phyloP scores from a whole-genome alignment of 441 rosid genomes.

The Populus hybrid region DNA sequence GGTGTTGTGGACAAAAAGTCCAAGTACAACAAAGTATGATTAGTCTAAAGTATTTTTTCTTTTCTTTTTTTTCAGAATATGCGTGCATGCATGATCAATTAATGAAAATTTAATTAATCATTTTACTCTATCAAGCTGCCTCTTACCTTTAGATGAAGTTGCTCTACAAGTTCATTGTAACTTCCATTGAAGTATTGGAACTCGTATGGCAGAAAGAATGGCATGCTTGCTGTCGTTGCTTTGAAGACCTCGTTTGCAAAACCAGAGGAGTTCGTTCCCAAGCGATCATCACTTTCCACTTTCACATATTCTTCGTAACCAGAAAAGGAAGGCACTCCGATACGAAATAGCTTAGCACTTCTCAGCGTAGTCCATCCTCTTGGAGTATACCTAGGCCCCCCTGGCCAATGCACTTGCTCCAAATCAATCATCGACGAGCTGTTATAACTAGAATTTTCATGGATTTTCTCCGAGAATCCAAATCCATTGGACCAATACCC shows the following conservation, averaged over 20 bases:
- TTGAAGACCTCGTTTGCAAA: conserved; percentile 19
- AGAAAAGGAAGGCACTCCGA: conserved; percentile 21
- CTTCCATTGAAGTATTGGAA: conserved; percentile 5
- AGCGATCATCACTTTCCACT: not conserved
- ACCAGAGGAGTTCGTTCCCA: conserved; percentile 1
- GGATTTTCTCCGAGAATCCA: conserved; percentile 15
- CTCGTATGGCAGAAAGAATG: not conserved
- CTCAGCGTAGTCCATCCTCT: conserved; percentile 13
- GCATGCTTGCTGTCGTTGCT: conserved; percentile 6
- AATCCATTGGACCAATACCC: conserved; percentile 30
- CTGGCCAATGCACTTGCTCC: conserved; percentile 25
- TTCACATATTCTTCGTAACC: not conserved
- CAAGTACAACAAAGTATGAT: not conserved
- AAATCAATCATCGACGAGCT: conserved; percentile 12
- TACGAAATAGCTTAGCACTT: not conserved
- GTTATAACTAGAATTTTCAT: not conserved
- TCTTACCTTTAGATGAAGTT: conserved; percentile 20
- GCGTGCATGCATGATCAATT: no score
- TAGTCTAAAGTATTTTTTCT: not conserved
- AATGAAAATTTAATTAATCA: no score
- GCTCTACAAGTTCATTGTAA: conserved; percentile 10
- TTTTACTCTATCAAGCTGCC: not conserved
- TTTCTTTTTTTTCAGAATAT: no score
- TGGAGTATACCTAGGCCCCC: conserved; percentile 17
- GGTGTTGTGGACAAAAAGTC: not conserved